phyloP scores from a whole-genome alignment of 192 early-diverging fungal genomes.

The Linnemannia hyalina region DNA sequence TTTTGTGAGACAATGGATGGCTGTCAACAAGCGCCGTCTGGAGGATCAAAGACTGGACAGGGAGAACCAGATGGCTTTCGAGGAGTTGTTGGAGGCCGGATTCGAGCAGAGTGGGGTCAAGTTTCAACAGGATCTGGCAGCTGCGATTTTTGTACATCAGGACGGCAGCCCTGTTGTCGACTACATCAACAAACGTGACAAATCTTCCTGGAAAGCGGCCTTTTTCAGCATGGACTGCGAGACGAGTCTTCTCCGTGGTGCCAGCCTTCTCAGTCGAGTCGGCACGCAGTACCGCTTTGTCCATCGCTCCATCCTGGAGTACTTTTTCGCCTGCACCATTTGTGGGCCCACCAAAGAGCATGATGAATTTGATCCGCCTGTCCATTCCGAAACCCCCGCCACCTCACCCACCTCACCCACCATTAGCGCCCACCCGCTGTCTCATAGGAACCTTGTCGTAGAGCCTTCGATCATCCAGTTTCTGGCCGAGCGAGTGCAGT shows the following conservation, averaged over 20 bases:
- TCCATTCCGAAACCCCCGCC: background rate
- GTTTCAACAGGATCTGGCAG: background rate
- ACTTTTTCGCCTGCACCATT: constrained; percentile 6
- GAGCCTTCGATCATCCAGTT: constrained; percentile 17
- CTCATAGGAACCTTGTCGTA: background rate
- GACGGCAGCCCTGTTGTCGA: background rate
- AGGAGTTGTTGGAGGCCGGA: background rate
- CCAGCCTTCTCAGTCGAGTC: background rate
- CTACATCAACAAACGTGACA: background rate
- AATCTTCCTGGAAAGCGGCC: background rate
- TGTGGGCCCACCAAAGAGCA: background rate
- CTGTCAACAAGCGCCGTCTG: background rate
- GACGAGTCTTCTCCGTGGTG: background rate
- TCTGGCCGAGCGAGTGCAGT: constrained; percentile 10
- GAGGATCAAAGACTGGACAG: background rate
- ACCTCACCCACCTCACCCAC: background rate
- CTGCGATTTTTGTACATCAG: background rate
- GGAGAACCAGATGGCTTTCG: background rate
- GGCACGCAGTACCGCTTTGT: constrained; percentile 15
- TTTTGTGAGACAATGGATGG: constrained; percentile 16
- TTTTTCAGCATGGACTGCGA: too few relatives aligned
- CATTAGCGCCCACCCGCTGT: background rate
- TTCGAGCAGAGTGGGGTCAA: background rate
- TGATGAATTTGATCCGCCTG: background rate
- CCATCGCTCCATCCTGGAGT: constrained; percentile 17